A percentile compares a stretch with the other conserved stretches of the same genome.
These are phyloP conservation scores for Rhododendron molle DNA, from an alignment of 148 eudicot species.

Conservation along the genomic window DNA sequence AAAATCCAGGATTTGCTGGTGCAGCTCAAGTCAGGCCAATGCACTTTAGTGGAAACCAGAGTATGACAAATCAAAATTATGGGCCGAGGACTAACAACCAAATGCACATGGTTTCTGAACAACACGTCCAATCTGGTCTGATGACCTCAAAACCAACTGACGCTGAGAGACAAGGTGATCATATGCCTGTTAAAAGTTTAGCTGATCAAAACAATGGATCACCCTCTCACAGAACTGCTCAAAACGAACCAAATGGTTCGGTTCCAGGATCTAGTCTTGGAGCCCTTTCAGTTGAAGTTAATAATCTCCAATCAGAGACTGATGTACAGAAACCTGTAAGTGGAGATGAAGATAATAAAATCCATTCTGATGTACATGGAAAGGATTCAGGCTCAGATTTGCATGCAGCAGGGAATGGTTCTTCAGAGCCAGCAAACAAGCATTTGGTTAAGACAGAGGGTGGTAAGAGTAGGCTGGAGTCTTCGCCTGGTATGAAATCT, in stretches of 20 bases:
- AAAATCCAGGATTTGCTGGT: slow-evolving; percentile 37
- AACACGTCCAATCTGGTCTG: slow-evolving; percentile 28
- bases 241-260: slow-evolving; percentile 33
- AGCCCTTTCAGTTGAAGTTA: slow-evolving; percentile 22
- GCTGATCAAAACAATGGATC: slow-evolving; percentile 23
- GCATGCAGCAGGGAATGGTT: slow-evolving; percentile 26
- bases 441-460: slow-evolving; percentile 32
- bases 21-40: slow-evolving; percentile 48
- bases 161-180: slow-evolving; percentile 31
- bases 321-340: slow-evolving; percentile 16
- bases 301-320: slow-evolving; percentile 29
- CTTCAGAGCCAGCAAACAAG: slow-evolving; percentile 24
- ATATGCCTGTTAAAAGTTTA: slow-evolving; percentile 13
- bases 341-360: slow-evolving; percentile 8
- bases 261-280: slow-evolving; percentile 17
- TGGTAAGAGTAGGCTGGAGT: slow-evolving; percentile 22
- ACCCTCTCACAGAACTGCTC: slow-evolving; percentile 20
- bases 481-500: slow-evolving; percentile 22
- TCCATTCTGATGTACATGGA: slow-evolving; percentile 11
- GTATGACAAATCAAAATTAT: slow-evolving; percentile 39
- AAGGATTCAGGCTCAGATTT: slow-evolving; percentile 25
- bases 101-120: slow-evolving; percentile 26
- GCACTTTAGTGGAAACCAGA: slow-evolving; percentile 32
- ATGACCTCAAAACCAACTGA: slow-evolving; percentile 19
- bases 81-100: slow-evolving; percentile 20